Evolutionary conservation across 441 rosid species (phyloP).

Genomic region (Erodium moschatum): DNA sequence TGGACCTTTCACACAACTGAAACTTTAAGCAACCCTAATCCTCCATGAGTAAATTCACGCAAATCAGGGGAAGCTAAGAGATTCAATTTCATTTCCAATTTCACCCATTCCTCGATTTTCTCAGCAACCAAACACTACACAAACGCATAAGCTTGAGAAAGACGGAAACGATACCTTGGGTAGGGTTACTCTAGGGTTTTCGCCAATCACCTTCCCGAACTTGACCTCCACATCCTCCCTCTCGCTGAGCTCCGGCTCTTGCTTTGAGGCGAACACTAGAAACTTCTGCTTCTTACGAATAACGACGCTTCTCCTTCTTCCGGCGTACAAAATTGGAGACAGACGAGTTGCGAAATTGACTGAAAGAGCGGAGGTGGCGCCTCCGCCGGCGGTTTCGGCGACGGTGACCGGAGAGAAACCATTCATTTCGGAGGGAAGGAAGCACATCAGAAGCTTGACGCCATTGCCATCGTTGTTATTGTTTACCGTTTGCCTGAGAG

Average conservation of each 20-base stretch:
- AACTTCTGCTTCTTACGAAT: conserved; percentile 27
- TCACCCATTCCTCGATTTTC: not conserved
- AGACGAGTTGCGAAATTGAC: conserved; percentile 12
- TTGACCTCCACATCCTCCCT: conserved; percentile 92
- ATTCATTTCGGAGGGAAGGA: conserved; percentile 38
- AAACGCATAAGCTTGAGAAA: conserved; percentile 12
- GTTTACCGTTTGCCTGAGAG: not conserved
- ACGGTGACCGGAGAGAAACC: conserved; percentile 35
- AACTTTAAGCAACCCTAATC: not conserved
- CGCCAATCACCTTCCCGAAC: conserved; percentile 70
- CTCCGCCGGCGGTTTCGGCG: conserved; percentile 16
- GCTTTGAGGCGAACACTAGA: conserved; percentile 41
- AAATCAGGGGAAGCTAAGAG: not conserved
- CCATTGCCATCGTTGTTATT: not conserved
- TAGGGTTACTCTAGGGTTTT: conserved; percentile 83
- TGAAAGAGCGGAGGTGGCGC: conserved; percentile 17
- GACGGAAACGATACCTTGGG: conserved; percentile 44
- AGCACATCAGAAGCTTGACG: conserved; percentile 14
- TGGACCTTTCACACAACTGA: no score
- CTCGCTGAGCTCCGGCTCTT: conserved; percentile 49
- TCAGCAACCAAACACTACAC: not conserved
- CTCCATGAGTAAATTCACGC: not conserved
- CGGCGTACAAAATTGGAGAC: conserved; percentile 18
- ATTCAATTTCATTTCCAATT: no score
- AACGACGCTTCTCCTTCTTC: conserved; percentile 22